These are phyloP conservation scores for Hygrophila difformis DNA, from an alignment of 257 asterid species.

Conservation along the genomic window DNA sequence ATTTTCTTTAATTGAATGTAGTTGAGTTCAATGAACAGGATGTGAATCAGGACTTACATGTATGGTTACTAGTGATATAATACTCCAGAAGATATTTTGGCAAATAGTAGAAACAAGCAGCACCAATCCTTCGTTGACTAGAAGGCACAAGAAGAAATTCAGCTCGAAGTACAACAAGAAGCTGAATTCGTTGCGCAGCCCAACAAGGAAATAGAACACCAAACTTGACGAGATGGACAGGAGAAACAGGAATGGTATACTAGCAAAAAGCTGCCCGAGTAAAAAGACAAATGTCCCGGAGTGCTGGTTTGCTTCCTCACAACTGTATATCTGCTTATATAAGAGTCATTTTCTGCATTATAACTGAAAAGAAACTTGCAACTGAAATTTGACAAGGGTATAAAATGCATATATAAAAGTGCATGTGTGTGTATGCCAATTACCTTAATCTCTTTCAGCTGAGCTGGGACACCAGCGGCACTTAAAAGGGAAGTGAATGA, in stretches of 20 bases:
- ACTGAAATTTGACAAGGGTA: no score
- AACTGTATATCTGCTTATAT: slow-evolving; percentile 48
- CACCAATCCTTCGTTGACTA: slow-evolving; percentile 84
- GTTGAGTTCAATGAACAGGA: slow-evolving; percentile 3
- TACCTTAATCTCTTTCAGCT: slow-evolving; percentile 88
- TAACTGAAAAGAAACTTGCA: neutral
- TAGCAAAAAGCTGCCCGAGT: slow-evolving; percentile 76
- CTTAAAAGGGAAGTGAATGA: slow-evolving; percentile 82
- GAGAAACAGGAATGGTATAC: slow-evolving; percentile 88
- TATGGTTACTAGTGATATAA: slow-evolving; percentile 44
- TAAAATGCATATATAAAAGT: no score
- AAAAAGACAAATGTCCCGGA: slow-evolving; percentile 81
- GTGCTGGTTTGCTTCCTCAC: slow-evolving; percentile 85
- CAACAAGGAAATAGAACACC: slow-evolving; percentile 83
- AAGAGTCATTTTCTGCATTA: neutral
- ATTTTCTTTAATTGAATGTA: neutral
- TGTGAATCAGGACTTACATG: slow-evolving; percentile 76
- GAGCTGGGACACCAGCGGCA: slow-evolving; percentile 89
- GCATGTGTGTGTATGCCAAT: neutral
- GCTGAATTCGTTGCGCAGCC: slow-evolving; percentile 79
- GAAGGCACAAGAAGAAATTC: slow-evolving; percentile 78
- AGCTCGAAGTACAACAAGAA: slow-evolving; percentile 72
- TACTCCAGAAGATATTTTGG: slow-evolving; percentile 69
- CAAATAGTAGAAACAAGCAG: slow-evolving; percentile 57
- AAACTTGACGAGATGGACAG: slow-evolving; percentile 86